Conservation (phyloP, 1,284 basidiomycete species). For the Inonotus hispidus region DNA sequence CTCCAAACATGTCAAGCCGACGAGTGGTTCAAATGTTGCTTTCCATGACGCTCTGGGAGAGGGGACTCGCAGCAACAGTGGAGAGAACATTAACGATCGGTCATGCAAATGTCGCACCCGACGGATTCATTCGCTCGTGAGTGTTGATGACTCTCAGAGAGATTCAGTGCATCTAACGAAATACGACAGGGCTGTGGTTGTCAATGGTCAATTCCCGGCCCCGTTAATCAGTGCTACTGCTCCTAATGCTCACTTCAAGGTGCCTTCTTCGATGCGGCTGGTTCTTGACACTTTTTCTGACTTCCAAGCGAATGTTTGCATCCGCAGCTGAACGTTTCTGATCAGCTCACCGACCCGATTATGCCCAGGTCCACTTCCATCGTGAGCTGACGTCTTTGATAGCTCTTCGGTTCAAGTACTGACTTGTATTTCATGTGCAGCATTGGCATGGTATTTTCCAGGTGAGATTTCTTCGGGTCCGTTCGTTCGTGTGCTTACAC, state of each 20-base stretch:
- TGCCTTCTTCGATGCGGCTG: background rate
- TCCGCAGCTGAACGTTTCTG: constrained; percentile 32
- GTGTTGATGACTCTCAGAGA: background rate
- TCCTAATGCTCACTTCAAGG: constrained; percentile 13
- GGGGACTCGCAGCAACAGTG: background rate
- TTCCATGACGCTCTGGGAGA: background rate
- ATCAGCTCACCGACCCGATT: constrained; percentile 30
- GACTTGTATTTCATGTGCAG: constrained; percentile 19
- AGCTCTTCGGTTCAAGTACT: background rate
- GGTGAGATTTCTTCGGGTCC: constrained; percentile 5
- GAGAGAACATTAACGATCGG: constrained; percentile 4
- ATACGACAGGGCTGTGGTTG: constrained; percentile 1
- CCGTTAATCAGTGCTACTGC: constrained; percentile 12
- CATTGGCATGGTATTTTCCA: constrained; percentile 37
- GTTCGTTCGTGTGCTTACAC: background rate
- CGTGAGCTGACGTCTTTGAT: constrained; percentile 21
- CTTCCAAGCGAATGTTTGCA: background rate
- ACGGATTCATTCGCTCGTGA: constrained; percentile 18
- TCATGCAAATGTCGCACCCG: constrained; percentile 12
- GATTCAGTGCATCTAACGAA: background rate
- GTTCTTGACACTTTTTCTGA: background rate
- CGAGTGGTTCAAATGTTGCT: background rate
- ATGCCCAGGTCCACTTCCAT: constrained; percentile 33
- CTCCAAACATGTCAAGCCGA: background rate
- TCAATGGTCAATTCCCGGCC: constrained; percentile 13